phyloP scores from a whole-genome alignment of 2,329 filamentous ascomycete genomes.

The Fusarium tricinctum region DNA sequence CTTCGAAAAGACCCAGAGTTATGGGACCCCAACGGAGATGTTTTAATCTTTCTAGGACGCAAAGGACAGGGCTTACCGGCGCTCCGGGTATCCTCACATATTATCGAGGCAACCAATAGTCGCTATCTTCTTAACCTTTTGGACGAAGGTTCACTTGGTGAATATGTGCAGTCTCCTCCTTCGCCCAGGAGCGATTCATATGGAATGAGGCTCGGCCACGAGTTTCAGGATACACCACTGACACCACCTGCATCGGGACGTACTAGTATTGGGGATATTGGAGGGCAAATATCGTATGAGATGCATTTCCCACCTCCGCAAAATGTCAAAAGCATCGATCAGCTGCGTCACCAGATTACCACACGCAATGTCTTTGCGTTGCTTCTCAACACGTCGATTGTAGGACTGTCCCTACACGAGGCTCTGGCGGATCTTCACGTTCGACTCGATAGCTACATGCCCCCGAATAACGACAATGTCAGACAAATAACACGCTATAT shows the following conservation, averaged over 20 bases:
- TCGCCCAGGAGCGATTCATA: constrained; percentile 59
- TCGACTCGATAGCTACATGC: constrained; percentile 71
- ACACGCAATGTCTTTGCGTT: constrained; percentile 78
- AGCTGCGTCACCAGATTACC: constrained; percentile 72
- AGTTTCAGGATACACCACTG: constrained; percentile 32
- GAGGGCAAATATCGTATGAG: constrained; percentile 71
- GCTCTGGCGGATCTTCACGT: constrained; percentile 73
- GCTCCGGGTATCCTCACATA: constrained; percentile 70
- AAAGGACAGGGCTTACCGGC: constrained; percentile 63
- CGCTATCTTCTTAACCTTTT: constrained; percentile 66
- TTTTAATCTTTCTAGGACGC: constrained; percentile 68
- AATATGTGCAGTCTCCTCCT: constrained; percentile 55
- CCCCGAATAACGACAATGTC: constrained; percentile 68
- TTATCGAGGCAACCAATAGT: constrained; percentile 71
- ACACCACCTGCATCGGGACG: constrained; percentile 61
- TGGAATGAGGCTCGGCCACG: constrained; percentile 51
- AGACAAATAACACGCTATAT: constrained; percentile 74
- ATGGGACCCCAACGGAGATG: constrained; percentile 73
- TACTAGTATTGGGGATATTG: constrained; percentile 52
- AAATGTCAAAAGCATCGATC: constrained; percentile 62
- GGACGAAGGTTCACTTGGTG: constrained; percentile 66
- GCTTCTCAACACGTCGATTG: constrained; percentile 73
- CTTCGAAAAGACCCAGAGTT: constrained; percentile 71
- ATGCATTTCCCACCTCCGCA: constrained; percentile 73
- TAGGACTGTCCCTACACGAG: constrained; percentile 74